Evolutionary conservation across 441 rosid species (phyloP), one percentile per base, ranked within the genome.

Genomic region (Breynia disticha): DNA sequence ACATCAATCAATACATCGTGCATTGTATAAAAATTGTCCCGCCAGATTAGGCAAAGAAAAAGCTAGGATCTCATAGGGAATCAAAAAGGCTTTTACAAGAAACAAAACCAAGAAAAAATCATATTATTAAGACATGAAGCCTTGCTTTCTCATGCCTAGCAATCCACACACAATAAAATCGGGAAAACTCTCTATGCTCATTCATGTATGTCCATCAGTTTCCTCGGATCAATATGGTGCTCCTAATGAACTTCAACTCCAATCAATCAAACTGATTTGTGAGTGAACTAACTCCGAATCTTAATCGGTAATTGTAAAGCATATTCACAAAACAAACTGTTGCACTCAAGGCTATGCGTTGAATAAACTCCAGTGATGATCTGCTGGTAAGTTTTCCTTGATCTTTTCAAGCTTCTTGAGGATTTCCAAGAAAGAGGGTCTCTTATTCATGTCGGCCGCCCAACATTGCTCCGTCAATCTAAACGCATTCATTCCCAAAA

Each of bases 381-480:
- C 98, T 14, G 78, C 0, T 44, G 83, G 85, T 47, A 73, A 51
- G 50, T n/a, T 65, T 67, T 86, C 91, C 81, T 81, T 86, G 28
- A 93, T 80, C 84, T 80, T 88, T 64, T 93, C 95, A 21, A 93
- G 95, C 68, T 65, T 80, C 86, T 88, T 88, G 61, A 93, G 95
- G 46, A 93, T 88, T 35, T 93, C 98, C 74, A 93, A 67, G 79
- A 93, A 93, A 20, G 97, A 58, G 18, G 93, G 98, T 69, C 97
- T 86, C 65, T 53, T 74, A 69, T 76, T 93, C 97, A 84, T 84
- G 73, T 88, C 97, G 16, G 84, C 70, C 0, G 80, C 82, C 97
- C 98, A 93, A 72, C 95, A 93, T 20, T 60, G 82, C 59, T 75
- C 93, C 3, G 91, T 84, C 56, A 93, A 72, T 14, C 97, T 88